Base-by-base conservation (phyloP, 2,329 filamentous ascomycete species). In the Colletotrichum truncatum region DNA sequence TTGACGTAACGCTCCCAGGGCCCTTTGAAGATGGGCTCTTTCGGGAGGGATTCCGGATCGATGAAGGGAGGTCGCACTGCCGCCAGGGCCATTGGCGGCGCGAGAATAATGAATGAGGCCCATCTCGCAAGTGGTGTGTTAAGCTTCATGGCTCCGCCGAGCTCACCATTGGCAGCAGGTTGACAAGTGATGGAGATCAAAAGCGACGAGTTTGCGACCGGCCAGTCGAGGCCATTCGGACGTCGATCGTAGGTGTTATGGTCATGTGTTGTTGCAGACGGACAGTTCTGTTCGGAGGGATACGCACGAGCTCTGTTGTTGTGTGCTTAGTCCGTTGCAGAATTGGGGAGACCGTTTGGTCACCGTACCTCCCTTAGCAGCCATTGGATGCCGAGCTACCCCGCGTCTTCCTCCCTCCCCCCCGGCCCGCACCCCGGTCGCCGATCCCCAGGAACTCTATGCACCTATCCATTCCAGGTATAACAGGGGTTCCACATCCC, bases 1-100 rank as follows among this genome's bases (percentile, higher is more conserved):
- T 75, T 73, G 51, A 80, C 78, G 53, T 77, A 76, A 9, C 64
- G 59, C 38, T 80, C 76, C 79, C 78, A 81, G 2, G 77, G 75
- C 4, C 78, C 79, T 26, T 75, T 76, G 39, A 78, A 81, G 6
- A 78, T 59, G 1, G 78, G 73, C 26, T 72, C 51, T 11, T 63
- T 61, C 2, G 76, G 76, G 12, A 78, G 71, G n/a, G 67, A 43
- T 9, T 67, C 67, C 38, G 68, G 68, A 34, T 72, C 67, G 43
- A 73, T 63, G 21, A 52, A 66, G 10, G 58, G 57, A 30, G 63
- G 43, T n/a, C 49, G 57, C 26, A 49, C 34, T 43, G 41, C 51
- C 49, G 63, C 63, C 51, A 66, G 36, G 34, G 38, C 51, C 11
- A 14, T 14, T 10, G n/a, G 30, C 28, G 34, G 49, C 25, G 43